A percentile compares a stretch with the other conserved stretches of the same genome.
phyloP scores from a whole-genome alignment of 441 rosid genomes.

The Viola pubescens region DNA sequence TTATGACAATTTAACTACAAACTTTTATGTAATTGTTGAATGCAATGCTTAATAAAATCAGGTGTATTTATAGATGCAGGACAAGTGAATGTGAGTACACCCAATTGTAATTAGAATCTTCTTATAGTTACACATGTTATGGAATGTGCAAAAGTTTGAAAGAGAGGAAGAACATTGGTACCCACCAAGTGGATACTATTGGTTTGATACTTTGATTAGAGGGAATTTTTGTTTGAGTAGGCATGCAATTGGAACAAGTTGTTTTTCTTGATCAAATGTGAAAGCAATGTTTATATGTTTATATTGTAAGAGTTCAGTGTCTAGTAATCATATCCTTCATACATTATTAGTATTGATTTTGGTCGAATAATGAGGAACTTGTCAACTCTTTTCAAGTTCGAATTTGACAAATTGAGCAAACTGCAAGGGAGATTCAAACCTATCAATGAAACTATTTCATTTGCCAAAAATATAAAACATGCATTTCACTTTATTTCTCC shows the following conservation, averaged over 20 bases:
- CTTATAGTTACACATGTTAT: neutral
- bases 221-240: conserved; percentile 3
- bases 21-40: neutral
- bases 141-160: neutral
- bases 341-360: too few species aligned
- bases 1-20: neutral
- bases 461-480: too few species aligned
- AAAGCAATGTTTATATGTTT: too few species aligned
- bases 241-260: conserved; percentile 11
- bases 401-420: too few species aligned
- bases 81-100: neutral
- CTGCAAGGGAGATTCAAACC: too few species aligned
- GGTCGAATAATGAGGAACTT: too few species aligned
- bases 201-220: neutral
- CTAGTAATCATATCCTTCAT: too few species aligned
- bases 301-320: too few species aligned
- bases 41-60: neutral
- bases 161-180: neutral
- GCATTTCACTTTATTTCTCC: too few species aligned
- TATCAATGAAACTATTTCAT: too few species aligned
- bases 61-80: neutral
- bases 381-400: too few species aligned
- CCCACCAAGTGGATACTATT: conserved; percentile 4
- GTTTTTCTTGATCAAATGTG: neutral
- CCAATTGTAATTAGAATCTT: neutral